These are phyloP conservation scores for Eremothecium sinecaudum DNA, from an alignment of 1,139 yeast genomes.

Conservation along the genomic window DNA sequence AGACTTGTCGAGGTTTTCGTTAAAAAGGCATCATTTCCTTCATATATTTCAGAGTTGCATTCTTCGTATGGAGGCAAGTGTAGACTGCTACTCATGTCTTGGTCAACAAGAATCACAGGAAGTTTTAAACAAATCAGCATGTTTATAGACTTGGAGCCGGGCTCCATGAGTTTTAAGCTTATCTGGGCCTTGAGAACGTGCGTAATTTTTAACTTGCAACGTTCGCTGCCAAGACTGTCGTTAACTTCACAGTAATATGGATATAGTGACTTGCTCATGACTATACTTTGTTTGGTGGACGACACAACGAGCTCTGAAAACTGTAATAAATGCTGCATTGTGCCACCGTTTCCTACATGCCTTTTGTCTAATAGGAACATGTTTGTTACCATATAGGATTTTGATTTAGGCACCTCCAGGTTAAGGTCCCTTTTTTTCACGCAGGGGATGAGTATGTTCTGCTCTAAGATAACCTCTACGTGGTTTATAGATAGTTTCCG, in stretches of 20 bases:
- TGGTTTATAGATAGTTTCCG: constrained; percentile 6
- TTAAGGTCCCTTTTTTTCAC: constrained; percentile 3
- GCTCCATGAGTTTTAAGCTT: not conserved
- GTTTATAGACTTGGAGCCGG: not conserved
- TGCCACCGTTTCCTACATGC: not conserved
- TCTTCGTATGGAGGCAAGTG: constrained; percentile 17
- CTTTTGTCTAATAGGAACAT: constrained; percentile 3
- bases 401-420: constrained; percentile 1
- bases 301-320: constrained; percentile 6
- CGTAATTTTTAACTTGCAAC: constrained; percentile 16
- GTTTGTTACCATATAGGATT: constrained; percentile 7
- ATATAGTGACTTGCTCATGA: constrained; percentile 1
- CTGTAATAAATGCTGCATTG: constrained; percentile 3
- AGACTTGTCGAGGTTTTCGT: not conserved
- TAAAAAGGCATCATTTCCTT: not conserved
- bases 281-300: not conserved
- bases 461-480: constrained; percentile 10
- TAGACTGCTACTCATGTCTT: constrained; percentile 16
- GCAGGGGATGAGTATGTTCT: constrained; percentile 15
- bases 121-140: constrained; percentile 11
- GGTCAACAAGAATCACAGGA: constrained; percentile 19
- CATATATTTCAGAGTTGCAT: not conserved
- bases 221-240: not conserved
- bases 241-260: constrained; percentile 9
- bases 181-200: constrained; percentile 13